Conservation (phyloP, 1,284 basidiomycete genomes). For the Ustilago xerochloae region DNA sequence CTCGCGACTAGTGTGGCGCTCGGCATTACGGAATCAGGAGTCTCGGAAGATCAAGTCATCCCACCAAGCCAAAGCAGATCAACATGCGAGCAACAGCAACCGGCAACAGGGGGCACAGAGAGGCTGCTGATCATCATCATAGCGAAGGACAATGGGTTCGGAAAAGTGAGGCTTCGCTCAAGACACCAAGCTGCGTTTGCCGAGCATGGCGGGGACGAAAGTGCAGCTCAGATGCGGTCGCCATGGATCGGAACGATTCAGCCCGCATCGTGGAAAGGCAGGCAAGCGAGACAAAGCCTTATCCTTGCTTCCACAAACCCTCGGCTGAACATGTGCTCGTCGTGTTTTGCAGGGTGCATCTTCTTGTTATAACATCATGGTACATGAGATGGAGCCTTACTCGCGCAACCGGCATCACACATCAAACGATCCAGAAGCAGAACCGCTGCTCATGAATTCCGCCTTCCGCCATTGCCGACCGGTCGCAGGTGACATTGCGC, state of each 20-base stretch:
- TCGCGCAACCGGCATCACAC: too few species aligned
- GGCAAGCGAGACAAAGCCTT: not conserved
- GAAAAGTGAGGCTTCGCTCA: too few species aligned
- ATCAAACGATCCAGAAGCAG: not conserved
- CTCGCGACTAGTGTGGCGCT: not conserved
- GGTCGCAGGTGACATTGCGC: not conserved
- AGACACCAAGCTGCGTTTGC: too few species aligned
- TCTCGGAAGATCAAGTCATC: too few species aligned
- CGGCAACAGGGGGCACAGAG: too few species aligned
- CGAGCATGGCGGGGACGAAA: too few species aligned
- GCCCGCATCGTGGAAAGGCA: not conserved
- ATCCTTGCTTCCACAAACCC: not conserved
- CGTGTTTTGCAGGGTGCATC: not conserved
- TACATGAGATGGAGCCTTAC: too few species aligned
- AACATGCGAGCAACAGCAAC: too few species aligned
- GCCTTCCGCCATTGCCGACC: not conserved
- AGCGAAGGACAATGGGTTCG: too few species aligned
- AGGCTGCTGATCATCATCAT: too few species aligned
- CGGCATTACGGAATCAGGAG: not conserved
- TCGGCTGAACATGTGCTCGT: not conserved
- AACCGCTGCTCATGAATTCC: not conserved
- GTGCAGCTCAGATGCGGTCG: too few species aligned
- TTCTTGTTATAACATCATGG: not conserved
- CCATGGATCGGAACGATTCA: not conserved
- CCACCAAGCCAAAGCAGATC: too few species aligned